Percentiles rank a stretch among this genome's conserved stretches.
Conservation (phyloP, 331 rosid genomes). For the Cucumis variabilis region DNA sequence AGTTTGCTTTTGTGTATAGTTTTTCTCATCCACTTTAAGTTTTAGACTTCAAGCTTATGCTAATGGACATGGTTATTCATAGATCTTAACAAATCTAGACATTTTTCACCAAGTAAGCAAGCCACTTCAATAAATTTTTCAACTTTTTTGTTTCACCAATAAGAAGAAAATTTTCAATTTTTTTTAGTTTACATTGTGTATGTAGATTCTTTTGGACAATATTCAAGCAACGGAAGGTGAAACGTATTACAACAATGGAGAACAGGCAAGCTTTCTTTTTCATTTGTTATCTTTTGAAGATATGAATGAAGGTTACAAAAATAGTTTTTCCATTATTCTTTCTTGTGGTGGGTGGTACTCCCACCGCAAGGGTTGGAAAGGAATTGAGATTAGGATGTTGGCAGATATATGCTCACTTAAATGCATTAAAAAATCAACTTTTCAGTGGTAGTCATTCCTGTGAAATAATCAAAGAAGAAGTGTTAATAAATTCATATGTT, state of each 20-base stretch:
- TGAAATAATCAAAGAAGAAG: not conserved
- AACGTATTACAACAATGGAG: slow-evolving; percentile 52
- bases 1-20: too few species aligned
- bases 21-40: too few species aligned
- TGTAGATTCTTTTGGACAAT: slow-evolving; percentile 40
- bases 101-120: too few species aligned
- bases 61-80: too few species aligned
- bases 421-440: not conserved
- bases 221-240: slow-evolving; percentile 53
- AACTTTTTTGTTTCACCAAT: too few species aligned
- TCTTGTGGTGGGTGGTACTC: not conserved
- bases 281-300: not conserved
- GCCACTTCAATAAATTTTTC: too few species aligned
- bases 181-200: too few species aligned
- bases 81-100: too few species aligned
- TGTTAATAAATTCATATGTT: not conserved
- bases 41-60: too few species aligned
- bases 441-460: not conserved
- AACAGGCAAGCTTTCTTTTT: slow-evolving; percentile 46
- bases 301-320: not conserved
- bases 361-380: not conserved
- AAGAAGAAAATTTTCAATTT: too few species aligned
- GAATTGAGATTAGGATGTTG: slow-evolving; percentile 5
- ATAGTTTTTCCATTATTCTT: not conserved
- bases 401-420: not conserved